Evolutionary conservation across 495 filamentous ascomycete genomes (phyloP).

Genomic region (Immersiella caudata): DNA sequence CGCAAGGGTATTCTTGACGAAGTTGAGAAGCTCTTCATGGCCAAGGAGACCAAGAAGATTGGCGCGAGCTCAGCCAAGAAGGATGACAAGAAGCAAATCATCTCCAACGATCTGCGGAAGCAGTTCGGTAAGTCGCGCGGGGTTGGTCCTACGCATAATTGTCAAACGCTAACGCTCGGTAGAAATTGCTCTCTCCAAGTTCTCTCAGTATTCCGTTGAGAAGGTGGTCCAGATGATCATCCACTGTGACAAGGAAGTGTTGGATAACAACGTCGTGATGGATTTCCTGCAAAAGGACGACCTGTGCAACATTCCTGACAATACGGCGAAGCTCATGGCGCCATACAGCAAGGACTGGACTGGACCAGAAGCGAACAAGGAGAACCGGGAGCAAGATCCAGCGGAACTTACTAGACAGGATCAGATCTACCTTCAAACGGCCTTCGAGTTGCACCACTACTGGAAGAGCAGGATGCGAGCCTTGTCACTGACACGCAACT

Average conservation of each 20-base stretch:
- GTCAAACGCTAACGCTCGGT: constrained; percentile 24
- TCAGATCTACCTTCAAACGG: constrained; percentile 90
- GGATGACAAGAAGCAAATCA: constrained; percentile 95
- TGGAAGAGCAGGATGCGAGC: constrained; percentile 98
- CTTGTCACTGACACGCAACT: constrained; percentile 79
- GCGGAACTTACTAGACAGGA: constrained; percentile 88
- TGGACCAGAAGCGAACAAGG: constrained; percentile 76
- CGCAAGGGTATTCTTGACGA: constrained; percentile 94
- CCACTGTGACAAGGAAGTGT: constrained; percentile 86
- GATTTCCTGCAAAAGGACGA: constrained; percentile 94
- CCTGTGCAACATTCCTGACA: constrained; percentile 88
- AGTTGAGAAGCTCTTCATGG: constrained; percentile 95
- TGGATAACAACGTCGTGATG: constrained; percentile 95
- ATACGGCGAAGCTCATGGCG: constrained; percentile 84
- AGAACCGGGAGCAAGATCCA: constrained; percentile 85
- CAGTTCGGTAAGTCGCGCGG: constrained; percentile 64
- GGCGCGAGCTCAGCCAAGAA: constrained; percentile 65
- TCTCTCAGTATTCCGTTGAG: constrained; percentile 76
- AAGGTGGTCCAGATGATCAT: constrained; percentile 91
- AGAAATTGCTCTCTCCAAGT: constrained; percentile 92
- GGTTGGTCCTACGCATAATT: neutral
- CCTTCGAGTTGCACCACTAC: constrained; percentile 95
- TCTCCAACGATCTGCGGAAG: constrained; percentile 87
- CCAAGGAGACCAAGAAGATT: constrained; percentile 93
- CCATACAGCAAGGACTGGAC: constrained; percentile 98